Base-by-base conservation (phyloP, 495 filamentous ascomycete genomes). In the Staphylotrichum longicolle region DNA sequence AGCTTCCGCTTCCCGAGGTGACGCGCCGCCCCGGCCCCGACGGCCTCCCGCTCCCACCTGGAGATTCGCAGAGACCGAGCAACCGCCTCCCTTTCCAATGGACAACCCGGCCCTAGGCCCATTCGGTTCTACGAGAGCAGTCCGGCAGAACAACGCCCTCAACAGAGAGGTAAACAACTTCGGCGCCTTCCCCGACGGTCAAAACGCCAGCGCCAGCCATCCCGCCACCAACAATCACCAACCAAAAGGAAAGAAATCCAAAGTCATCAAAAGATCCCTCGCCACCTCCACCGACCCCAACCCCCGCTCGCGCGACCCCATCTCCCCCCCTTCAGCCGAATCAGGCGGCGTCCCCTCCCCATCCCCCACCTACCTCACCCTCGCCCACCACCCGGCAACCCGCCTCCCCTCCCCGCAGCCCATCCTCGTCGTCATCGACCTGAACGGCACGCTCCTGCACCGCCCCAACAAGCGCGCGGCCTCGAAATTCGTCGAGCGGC, bases 391-490 rank as follows among this genome's bases (percentile, higher is more conserved):
- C 14, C 58, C 62, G 1, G 62, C 71, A 1, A 62, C 51, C 32
- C 39, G 37, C 0, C 63, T 78, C 1, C 45, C 64, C 1, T 3
- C 60, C 2, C 70, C 77, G 7, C 73, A 73, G 3, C 74, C 77
- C 9, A 75, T 96, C 1, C 84, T 98, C 3, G 73, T 98, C 20
- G 83, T 98, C 34, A 85, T 98, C 58, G 94, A 98, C 71, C 80
- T 98, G 0, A 98, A 98, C 75, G 94, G 95, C 58, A 96, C 95
- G 0, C 79, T 98, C 3, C 79, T 97, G 14, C 77, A 81, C 68
- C 90, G 94, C 11, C 86, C 85, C 9, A 72, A 74, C 37, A 74
- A 77, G 9, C 64, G 74, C 3, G 27, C 54, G 1, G 81, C 86
- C 0, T 77, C 73, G 0, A 67, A 66, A n/a, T 88, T 89, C 69